Conservation (phyloP, 2,329 filamentous ascomycete genomes). For the Exophiala sideris region DNA sequence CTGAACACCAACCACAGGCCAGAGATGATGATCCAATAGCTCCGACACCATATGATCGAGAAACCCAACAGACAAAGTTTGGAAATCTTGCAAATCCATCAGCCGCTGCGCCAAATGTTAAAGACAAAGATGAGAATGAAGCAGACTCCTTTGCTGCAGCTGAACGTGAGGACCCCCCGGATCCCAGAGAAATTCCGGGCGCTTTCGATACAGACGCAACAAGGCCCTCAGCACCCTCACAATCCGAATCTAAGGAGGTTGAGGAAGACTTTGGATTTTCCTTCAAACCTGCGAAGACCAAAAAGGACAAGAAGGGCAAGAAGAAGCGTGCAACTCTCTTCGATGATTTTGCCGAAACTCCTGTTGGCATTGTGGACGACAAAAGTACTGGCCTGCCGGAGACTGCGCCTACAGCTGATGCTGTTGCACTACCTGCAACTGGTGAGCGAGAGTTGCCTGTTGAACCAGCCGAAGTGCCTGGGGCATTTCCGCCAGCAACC, state of each 20-base stretch:
- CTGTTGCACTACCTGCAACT: not conserved
- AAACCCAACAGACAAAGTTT: too few relatives aligned
- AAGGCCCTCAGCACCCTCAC: not conserved
- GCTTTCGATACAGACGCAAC: not conserved
- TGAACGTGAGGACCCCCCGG: too few relatives aligned
- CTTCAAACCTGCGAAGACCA: conserved; percentile 7
- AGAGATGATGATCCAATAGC: too few relatives aligned
- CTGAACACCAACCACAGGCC: too few relatives aligned
- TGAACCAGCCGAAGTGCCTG: not conserved
- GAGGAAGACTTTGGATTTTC: not conserved
- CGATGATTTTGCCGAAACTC: conserved; percentile 1
- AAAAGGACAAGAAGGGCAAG: conserved; percentile 24
- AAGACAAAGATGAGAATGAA: too few relatives aligned
- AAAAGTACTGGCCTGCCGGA: not conserved
- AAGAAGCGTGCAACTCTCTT: conserved; percentile 17
- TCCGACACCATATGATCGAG: too few relatives aligned
- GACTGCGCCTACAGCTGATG: not conserved
- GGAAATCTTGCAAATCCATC: too few relatives aligned
- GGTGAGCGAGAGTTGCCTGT: too few relatives aligned
- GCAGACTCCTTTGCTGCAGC: too few relatives aligned
- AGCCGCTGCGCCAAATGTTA: too few relatives aligned
- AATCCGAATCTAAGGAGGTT: not conserved
- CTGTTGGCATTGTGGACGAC: not conserved
- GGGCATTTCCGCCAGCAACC: not conserved
- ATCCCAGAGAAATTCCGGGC: too few relatives aligned